Percentiles rank a stretch among this genome's conserved stretches.
phyloP scores from a whole-genome alignment of 1,284 basidiomycete genomes.

The Dichomitus squalens region DNA sequence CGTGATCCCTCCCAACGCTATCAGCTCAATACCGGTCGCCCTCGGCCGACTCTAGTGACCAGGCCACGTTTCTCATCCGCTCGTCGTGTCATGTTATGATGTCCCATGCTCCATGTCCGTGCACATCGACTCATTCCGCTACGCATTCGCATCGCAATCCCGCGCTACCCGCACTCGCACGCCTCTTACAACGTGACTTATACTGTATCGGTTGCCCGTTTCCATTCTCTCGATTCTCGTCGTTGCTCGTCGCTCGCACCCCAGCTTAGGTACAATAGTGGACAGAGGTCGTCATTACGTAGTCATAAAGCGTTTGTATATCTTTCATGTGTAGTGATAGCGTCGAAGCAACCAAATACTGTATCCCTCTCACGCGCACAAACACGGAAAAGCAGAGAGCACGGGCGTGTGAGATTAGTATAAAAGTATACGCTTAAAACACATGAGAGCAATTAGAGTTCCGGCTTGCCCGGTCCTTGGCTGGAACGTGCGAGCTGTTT shows the following conservation, averaged over 20 bases:
- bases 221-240: background rate
- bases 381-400: background rate
- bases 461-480: slow-evolving; percentile 14
- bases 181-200: slow-evolving; percentile 9
- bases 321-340: slow-evolving; percentile 18
- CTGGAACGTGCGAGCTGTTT: slow-evolving; percentile 30
- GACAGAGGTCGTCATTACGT: slow-evolving; percentile 10
- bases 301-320: slow-evolving; percentile 16
- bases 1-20: slow-evolving; percentile 85
- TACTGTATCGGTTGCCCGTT: slow-evolving; percentile 4
- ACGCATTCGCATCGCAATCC: slow-evolving; percentile 10
- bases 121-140: slow-evolving; percentile 11
- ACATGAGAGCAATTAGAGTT: slow-evolving; percentile 18
- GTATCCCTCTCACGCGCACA: background rate
- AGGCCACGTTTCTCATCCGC: slow-evolving; percentile 1
- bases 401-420: background rate
- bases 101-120: slow-evolving; percentile 7
- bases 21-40: slow-evolving; percentile 78
- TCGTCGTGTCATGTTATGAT: slow-evolving; percentile 18
- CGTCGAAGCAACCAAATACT: slow-evolving; percentile 1
- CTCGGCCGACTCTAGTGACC: slow-evolving; percentile 56
- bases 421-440: background rate
- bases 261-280: slow-evolving; percentile 21
- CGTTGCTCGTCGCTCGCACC: slow-evolving; percentile 2
- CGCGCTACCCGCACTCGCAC: slow-evolving; percentile 15